These are phyloP conservation scores for Thermochaetoides thermophila DNA, from an alignment of 495 filamentous ascomycete species.

Conservation along the genomic window DNA sequence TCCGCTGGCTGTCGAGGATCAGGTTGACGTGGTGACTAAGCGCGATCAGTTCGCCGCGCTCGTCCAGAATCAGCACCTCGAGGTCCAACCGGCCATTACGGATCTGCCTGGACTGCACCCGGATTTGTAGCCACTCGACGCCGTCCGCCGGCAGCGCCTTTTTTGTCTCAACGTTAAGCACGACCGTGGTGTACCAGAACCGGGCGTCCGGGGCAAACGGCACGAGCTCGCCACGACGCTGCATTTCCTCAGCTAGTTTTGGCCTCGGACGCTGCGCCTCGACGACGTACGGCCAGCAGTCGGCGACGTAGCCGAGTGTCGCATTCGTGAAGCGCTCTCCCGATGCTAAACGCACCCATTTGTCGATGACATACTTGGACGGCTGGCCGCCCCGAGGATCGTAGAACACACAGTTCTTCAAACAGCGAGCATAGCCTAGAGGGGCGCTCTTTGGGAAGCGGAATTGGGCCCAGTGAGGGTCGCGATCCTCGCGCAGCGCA, in stretches of 20 bases:
- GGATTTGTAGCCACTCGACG: conserved; percentile 49
- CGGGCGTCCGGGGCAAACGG: conserved; percentile 2
- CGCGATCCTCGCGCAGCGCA: conserved; percentile 22
- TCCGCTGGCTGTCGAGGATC: conserved; percentile 30
- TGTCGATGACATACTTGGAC: conserved; percentile 34
- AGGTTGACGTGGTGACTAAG: conserved; percentile 48
- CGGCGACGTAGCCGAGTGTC: conserved; percentile 42
- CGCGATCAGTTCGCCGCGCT: conserved; percentile 42
- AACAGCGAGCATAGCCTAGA: conserved; percentile 35
- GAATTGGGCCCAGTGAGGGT: conserved; percentile 28
- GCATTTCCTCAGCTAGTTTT: background rate
- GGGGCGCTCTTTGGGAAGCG: conserved; percentile 23
- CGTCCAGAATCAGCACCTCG: conserved; percentile 46
- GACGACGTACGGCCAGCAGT: conserved; percentile 28
- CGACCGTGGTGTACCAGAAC: conserved; percentile 69
- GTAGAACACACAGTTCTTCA: conserved; percentile 39
- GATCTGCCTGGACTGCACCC: conserved; percentile 42
- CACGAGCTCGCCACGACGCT: conserved; percentile 1
- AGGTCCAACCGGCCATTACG: conserved; percentile 50
- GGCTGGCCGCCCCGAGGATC: conserved; percentile 35
- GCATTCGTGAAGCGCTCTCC: conserved; percentile 40
- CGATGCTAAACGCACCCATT: conserved; percentile 46
- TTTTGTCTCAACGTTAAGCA: conserved; percentile 55
- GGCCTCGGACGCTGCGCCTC: conserved; percentile 12
- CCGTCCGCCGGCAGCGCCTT: conserved; percentile 42